These are phyloP conservation scores for Verticillium albo-atrum DNA, from an alignment of 2,329 filamentous ascomycete species.

Conservation along the genomic window DNA sequence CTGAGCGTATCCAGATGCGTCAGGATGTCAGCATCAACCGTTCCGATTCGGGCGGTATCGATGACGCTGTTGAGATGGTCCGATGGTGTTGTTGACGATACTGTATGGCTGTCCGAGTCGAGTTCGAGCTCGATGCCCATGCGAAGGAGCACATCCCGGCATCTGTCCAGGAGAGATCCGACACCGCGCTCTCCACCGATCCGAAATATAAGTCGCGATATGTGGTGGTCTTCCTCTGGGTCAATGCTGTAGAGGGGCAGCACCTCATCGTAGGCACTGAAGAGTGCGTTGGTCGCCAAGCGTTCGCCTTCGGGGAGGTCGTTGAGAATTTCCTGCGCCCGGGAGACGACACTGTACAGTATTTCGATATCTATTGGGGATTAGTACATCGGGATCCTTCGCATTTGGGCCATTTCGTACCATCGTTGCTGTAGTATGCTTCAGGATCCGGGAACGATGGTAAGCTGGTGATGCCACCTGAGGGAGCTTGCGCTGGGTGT, in stretches of 20 bases:
- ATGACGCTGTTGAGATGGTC: neutral
- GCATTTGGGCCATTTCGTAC: conserved; percentile 27
- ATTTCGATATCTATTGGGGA: conserved; percentile 64
- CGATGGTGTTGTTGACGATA: neutral
- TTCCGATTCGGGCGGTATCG: neutral
- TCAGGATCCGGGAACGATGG: conserved; percentile 22
- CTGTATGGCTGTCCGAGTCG: conserved; percentile 32
- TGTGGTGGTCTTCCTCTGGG: conserved; percentile 68
- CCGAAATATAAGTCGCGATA: conserved; percentile 74
- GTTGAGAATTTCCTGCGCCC: conserved; percentile 62
- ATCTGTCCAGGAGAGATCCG: conserved; percentile 61
- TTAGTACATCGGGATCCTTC: neutral
- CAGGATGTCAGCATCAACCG: neutral
- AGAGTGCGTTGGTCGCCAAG: conserved; percentile 72
- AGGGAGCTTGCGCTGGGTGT: conserved; percentile 27
- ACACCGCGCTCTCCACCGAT: conserved; percentile 63
- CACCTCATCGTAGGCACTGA: conserved; percentile 73
- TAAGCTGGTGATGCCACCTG: conserved; percentile 26
- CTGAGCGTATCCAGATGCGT: neutral
- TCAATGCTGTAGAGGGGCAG: conserved; percentile 67
- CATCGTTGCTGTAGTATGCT: conserved; percentile 57
- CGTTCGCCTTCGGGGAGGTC: conserved; percentile 55
- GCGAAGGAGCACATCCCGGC: conserved; percentile 60
- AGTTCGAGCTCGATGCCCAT: conserved; percentile 68
- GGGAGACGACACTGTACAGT: conserved; percentile 70